Percentiles rank a stretch among this genome's conserved stretches.
Conservation (phyloP, 2,329 filamentous ascomycete genomes). For the Hypoxylon sp. region DNA sequence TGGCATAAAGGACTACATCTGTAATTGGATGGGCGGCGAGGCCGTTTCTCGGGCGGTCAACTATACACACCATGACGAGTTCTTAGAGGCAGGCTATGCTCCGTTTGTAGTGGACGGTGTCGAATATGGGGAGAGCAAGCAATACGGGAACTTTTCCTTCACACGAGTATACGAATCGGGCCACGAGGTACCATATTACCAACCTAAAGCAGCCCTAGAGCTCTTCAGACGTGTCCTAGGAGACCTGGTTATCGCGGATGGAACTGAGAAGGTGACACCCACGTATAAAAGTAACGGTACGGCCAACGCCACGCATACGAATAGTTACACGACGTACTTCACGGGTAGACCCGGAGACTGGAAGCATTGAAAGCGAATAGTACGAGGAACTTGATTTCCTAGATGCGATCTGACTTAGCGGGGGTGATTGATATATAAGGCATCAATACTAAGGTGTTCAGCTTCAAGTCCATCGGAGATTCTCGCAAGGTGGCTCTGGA, state of each 20-base stretch:
- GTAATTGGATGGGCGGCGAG: constrained; percentile 82
- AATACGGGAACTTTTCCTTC: constrained; percentile 82
- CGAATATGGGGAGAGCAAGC: constrained; percentile 79
- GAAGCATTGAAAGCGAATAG: constrained; percentile 28
- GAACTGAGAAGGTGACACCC: constrained; percentile 62
- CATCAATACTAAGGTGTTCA: not conserved
- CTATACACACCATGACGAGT: constrained; percentile 67
- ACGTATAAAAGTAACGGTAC: constrained; percentile 71
- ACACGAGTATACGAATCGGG: constrained; percentile 76
- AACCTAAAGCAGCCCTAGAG: constrained; percentile 71
- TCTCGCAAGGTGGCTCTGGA: not conserved
- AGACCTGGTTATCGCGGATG: constrained; percentile 69
- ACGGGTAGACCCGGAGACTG: constrained; percentile 49
- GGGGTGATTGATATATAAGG: not conserved
- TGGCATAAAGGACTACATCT: constrained; percentile 68
- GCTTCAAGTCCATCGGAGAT: not conserved
- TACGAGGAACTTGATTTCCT: constrained; percentile 4
- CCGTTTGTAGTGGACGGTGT: constrained; percentile 77
- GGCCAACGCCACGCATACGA: constrained; percentile 69
- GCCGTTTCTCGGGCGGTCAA: constrained; percentile 76
- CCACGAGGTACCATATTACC: constrained; percentile 73
- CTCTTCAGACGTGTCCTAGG: constrained; percentile 74
- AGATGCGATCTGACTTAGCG: constrained; percentile 4
- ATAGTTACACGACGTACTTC: constrained; percentile 72
- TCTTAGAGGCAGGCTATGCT: constrained; percentile 78